These are phyloP conservation scores for Monilinia laxa DNA, from an alignment of 2,329 filamentous ascomycete species.

Conservation along the genomic window DNA sequence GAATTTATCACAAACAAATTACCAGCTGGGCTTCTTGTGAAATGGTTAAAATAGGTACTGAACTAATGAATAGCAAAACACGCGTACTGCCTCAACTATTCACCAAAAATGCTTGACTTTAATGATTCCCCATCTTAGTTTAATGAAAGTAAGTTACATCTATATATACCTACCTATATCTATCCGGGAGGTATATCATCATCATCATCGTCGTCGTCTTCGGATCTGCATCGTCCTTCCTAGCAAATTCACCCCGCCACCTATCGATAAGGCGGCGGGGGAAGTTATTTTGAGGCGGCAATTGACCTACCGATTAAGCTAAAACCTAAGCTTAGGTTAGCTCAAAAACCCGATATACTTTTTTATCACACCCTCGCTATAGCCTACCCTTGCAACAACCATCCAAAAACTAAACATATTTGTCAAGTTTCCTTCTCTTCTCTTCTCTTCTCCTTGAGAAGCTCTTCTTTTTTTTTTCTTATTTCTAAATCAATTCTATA, in stretches of 20 bases:
- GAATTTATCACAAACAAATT: slow-evolving; percentile 1
- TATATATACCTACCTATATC: not conserved
- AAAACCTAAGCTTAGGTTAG: not conserved
- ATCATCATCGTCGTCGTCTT: not conserved
- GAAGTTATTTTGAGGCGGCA: slow-evolving; percentile 6
- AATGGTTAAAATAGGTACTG: not conserved
- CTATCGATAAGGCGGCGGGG: slow-evolving; percentile 7
- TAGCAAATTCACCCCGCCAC: slow-evolving; percentile 9
- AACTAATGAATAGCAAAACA: not conserved
- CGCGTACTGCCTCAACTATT: not conserved
- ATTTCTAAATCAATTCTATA: not conserved
- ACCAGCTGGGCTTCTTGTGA: slow-evolving; percentile 13
- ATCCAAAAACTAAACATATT: slow-evolving; percentile 11
- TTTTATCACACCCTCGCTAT: slow-evolving; percentile 21
- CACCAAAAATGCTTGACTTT: not conserved
- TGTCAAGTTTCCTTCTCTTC: slow-evolving; percentile 7
- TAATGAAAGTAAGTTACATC: no score
- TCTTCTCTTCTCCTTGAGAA: not conserved
- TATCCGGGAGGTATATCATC: not conserved
- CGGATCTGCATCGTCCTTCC: not conserved
- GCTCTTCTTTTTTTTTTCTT: not conserved
- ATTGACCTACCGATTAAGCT: slow-evolving; percentile 1
- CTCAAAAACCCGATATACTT: slow-evolving; percentile 6
- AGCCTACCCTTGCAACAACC: slow-evolving; percentile 19
- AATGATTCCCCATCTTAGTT: not conserved